Conservation (phyloP, 371 early-diverging fungal species). For the Mucor piriformis region DNA sequence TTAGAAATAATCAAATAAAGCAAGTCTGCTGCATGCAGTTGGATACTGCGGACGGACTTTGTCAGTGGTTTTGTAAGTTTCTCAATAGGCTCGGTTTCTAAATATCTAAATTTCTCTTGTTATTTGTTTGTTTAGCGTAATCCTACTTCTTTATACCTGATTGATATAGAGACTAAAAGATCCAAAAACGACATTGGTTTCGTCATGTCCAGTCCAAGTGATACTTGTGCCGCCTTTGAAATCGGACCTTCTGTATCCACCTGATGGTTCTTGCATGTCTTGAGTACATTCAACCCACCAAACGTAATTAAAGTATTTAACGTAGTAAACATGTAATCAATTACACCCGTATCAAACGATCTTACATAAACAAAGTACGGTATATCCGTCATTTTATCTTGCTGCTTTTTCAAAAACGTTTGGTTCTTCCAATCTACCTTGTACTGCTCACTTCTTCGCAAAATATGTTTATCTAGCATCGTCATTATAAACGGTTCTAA, state of each 20-base stretch:
- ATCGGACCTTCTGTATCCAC: conserved; percentile 30
- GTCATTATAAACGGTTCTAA: conserved; percentile 67
- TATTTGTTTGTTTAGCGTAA: background rate
- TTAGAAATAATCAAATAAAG: conserved; percentile 63
- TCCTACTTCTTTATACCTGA: conserved; percentile 15
- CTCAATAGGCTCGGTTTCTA: conserved; percentile 42
- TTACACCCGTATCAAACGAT: conserved; percentile 69
- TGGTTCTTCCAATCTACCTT: conserved; percentile 51
- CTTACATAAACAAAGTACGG: conserved; percentile 54
- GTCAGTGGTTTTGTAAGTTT: conserved; percentile 24
- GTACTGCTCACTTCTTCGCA: conserved; percentile 37
- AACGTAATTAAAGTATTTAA: conserved; percentile 57
- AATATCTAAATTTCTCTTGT: conserved; percentile 27
- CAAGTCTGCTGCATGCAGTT: conserved; percentile 66
- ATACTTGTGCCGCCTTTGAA: conserved; percentile 19
- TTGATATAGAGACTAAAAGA: conserved; percentile 13
- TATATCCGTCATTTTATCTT: conserved; percentile 27
- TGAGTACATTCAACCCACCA: conserved; percentile 61
- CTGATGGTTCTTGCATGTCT: conserved; percentile 44
- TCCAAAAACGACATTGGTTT: conserved; percentile 17
- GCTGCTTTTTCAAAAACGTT: conserved; percentile 15
- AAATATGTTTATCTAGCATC: conserved; percentile 58
- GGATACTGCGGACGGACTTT: conserved; percentile 50
- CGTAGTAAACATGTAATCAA: conserved; percentile 68
- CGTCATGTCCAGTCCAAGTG: conserved; percentile 14